Evolutionary conservation across 805 yeast genomes (phyloP), one percentile per base, ranked within the genome.

Genomic region (Saccharomycopsis capsularis): DNA sequence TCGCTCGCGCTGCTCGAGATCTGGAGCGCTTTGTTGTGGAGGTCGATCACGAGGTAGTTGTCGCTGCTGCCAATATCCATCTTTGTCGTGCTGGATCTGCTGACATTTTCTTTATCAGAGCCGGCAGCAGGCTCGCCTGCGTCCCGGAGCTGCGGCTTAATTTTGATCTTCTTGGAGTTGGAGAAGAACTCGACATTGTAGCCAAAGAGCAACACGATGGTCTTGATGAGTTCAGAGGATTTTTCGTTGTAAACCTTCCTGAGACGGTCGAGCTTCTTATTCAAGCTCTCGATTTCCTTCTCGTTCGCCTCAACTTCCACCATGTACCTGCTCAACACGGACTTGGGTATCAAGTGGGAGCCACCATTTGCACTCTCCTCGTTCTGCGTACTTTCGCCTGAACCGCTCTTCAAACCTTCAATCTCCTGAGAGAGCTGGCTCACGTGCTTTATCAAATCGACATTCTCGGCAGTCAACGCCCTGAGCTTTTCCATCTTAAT

Each of bases 121-220:
- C 11, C 16, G 7, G 30, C 27, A 29, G 16, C 27, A 3, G 51
- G 53, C 11, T 61, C 59, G 19, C 53, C 50, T 13, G 35, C 40
- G 40, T 54, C 51, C 60, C 57, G 54, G 60, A 69, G 71, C 65
- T 75, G 67, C 59, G 81, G 63, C 57, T 71, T 64, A 58, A 81
- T 66, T 64, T 83, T 69, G 57, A 82, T 68, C 68, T 77, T 67
- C 27, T 46, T 50, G 61, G 75, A 63, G 67, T 79, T 68, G 55
- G 72, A 68, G 60, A 79, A 63, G 55, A 86, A 81, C 59, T 85
- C 95, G 22, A 88, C 66, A 42, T 76, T 74, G 62, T 78, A 87
- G 0, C 96, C 96, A 45, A 89, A 70, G 25, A 83, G 70, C 3
- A 81, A 70, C 47, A 80, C 76, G 0, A 87, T 79, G 1, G 82